Base-by-base conservation (phyloP, 805 yeast genomes). In the Wickerhamiella occidentalis region DNA sequence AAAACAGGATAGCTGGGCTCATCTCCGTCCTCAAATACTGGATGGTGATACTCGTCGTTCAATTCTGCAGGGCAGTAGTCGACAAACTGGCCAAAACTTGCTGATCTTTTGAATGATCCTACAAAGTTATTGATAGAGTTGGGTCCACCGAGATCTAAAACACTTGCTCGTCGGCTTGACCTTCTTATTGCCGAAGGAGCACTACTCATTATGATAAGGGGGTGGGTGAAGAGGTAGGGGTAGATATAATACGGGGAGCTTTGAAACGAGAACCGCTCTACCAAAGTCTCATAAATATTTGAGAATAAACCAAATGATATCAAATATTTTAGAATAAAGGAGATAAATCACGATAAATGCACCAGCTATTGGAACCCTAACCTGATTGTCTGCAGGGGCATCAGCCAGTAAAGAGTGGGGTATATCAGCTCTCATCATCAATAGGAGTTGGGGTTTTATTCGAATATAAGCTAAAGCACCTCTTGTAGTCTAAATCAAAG, bases 1-100 rank as follows among this genome's bases (percentile, higher is more conserved):
- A 40, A 40, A 6, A 40, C 44, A 25, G 44, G 44, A n/a, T 17
- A 40, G 19, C 19, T n/a, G 11, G 21, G 28, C 5, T 33, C 41
- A 6, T 22, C 19, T 9, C 22, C 35, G 12, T 35, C 41, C 6
- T 33, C 40, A 23, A 45, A 45, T 5, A 30, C 46, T 3, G 46
- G 36, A 15, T 15, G 13, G 26, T 18, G 13, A 23, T 3, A n/a
- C 23, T 33, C 40, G 19, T 45, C 47, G 21, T 7, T 4, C 2
- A 45, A 23, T 6, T 23, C 40, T 19, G 19, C 33, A 8, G 47
- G 47, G 41, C 22, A 33, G 40, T 45, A 45, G 11, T 45, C 47
- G 3, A 13, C 36, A 21, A 45, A 35, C 35, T 45, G 47, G 23
- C 47, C 47, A 35, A 4, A 92, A 19, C 45, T 30, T 13, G 48